These are phyloP conservation scores for Backusella luteola DNA, from an alignment of 192 early-diverging fungal genomes.

Conservation along the genomic window DNA sequence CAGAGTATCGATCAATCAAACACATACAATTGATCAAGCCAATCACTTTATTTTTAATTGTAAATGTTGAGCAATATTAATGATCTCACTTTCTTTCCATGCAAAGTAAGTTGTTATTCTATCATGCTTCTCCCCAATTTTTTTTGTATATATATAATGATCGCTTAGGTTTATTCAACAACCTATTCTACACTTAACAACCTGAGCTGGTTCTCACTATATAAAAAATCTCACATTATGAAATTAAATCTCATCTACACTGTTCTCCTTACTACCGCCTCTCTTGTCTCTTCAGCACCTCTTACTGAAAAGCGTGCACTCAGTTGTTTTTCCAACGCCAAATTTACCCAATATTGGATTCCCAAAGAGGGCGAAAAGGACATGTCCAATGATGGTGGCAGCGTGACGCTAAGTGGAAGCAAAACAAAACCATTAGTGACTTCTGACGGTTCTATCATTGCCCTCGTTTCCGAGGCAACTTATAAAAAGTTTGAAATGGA, in stretches of 20 bases:
- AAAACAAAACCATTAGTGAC: conserved; percentile 15
- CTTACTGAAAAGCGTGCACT: too few relatives aligned
- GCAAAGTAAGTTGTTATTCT: background rate
- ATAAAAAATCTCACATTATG: background rate
- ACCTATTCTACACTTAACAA: background rate
- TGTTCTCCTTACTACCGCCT: background rate
- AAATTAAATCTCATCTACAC: background rate
- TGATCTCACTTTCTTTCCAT: background rate
- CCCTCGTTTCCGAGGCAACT: conserved; percentile 26
- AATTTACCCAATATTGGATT: too few relatives aligned
- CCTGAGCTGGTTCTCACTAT: background rate
- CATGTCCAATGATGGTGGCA: too few relatives aligned
- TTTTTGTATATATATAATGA: background rate
- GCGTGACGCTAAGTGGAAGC: conserved; percentile 17
- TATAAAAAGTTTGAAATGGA: conserved; percentile 42
- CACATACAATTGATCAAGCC: background rate
- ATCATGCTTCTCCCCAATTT: background rate
- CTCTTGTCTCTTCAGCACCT: too few relatives aligned
- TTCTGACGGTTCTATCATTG: conserved; percentile 20
- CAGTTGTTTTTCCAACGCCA: too few relatives aligned
- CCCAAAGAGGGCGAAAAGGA: too few relatives aligned
- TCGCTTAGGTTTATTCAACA: background rate
- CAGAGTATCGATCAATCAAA: background rate
- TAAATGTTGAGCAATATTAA: background rate
- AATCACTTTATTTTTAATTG: background rate